Base-by-base conservation (phyloP, 176 grass and related monocot genomes). In the Oryza glumipatula region DNA sequence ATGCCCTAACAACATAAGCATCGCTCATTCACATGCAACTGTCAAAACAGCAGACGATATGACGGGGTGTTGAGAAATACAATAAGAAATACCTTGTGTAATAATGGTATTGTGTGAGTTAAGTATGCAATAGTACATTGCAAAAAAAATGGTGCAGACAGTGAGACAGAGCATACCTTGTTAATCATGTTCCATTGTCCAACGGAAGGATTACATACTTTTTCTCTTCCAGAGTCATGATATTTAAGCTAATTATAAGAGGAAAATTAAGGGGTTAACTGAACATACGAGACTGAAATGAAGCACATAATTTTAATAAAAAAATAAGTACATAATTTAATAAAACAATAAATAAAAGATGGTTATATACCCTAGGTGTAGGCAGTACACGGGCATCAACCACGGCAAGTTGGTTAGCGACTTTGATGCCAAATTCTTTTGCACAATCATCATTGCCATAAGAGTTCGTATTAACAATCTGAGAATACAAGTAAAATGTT, bases 151-250 rank as follows among this genome's bases (percentile, higher is more conserved):
- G 44, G 9, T 45, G 48, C 48, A 51, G 12, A 19, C 5, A 1
- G 51, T 17, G 39, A 10, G 19, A 13, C 23, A 76, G 10, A 77
- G 61, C 13, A 84, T 86, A 93, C 93, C 92, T 95, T 93, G 58
- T 88, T 91, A 24, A 90, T 94, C 95, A 95, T 95, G 67, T 98
- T 98, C 95, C 95, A 95, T 58, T 93, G 93, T 71, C 95, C 95
- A 11, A 93, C 49, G 15, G 9, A 44, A 82, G 95, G 95, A 79
- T 22, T 68, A 56, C 93, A 93, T 2, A 82, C 60, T 46, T 84
- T 95, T 24, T 98, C 87, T 70, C 79, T 73, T 68, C 95, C 95
- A 35, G 91, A 80, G 17, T 98, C 87, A 21, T 94, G 91, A 79
- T 98, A 98, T 75, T 98, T 98, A 72, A 95, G 88, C 93, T 98